phyloP scores from a whole-genome alignment of 1,284 basidiomycete species.

The Chalciporus sp. region DNA sequence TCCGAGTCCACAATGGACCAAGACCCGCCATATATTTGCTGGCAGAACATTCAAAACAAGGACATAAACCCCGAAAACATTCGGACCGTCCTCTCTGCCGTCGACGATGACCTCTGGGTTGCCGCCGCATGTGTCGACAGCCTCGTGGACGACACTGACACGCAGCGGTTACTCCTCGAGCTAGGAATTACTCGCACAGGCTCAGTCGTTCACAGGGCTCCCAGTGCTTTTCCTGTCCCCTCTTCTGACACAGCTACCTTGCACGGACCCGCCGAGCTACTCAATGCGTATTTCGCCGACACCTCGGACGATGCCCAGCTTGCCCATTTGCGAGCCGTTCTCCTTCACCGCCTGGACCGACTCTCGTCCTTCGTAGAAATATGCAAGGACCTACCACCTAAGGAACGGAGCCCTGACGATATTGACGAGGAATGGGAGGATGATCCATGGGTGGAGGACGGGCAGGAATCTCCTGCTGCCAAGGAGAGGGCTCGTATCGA shows the following conservation, averaged over 20 bases:
- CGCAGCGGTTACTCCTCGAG: slow-evolving; percentile 60
- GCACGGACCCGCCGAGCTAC: slow-evolving; percentile 26
- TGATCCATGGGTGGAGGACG: slow-evolving; percentile 76
- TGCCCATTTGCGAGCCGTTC: slow-evolving; percentile 59
- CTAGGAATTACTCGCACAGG: slow-evolving; percentile 63
- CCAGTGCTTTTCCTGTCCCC: slow-evolving; percentile 34
- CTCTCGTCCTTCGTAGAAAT: slow-evolving; percentile 71
- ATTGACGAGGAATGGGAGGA: slow-evolving; percentile 72
- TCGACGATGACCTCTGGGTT: slow-evolving; percentile 74
- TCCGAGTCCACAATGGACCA: slow-evolving; percentile 18
- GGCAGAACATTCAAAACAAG: slow-evolving; percentile 57
- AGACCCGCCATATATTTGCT: slow-evolving; percentile 47
- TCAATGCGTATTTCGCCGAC: slow-evolving; percentile 54
- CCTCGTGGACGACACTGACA: slow-evolving; percentile 55
- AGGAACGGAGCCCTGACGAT: slow-evolving; percentile 31
- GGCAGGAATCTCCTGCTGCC: slow-evolving; percentile 32
- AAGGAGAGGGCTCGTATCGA: slow-evolving; percentile 25
- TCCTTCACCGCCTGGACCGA: slow-evolving; percentile 65
- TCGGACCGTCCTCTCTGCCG: slow-evolving; percentile 47
- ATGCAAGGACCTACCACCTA: slow-evolving; percentile 42
- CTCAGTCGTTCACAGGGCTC: slow-evolving; percentile 48
- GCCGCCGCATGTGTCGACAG: slow-evolving; percentile 72
- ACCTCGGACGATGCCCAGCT: slow-evolving; percentile 61
- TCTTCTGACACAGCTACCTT: slow-evolving; percentile 10
- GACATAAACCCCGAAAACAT: slow-evolving; percentile 55